Evolutionary conservation across 495 filamentous ascomycete species (phyloP).

Genomic region (Tuber brumale): DNA sequence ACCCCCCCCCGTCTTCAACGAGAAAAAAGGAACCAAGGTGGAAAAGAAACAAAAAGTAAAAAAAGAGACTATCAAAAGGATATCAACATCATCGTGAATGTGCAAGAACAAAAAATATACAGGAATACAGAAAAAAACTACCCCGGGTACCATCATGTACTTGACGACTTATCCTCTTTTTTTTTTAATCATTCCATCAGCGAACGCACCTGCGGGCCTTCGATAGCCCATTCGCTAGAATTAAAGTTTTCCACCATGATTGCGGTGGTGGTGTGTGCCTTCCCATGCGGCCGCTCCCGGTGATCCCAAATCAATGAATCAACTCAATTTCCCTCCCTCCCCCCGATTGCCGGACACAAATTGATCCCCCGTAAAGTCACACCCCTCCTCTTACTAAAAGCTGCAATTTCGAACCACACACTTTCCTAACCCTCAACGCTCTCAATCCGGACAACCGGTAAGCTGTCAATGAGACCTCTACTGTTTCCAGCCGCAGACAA

Average conservation of each 20-base stretch:
- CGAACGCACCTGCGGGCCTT: neutral
- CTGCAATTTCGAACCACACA: constrained; percentile 6
- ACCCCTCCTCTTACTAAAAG: neutral
- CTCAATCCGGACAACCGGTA: constrained; percentile 25
- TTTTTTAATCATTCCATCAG: constrained; percentile 9
- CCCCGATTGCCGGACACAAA: neutral
- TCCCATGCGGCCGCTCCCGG: constrained; percentile 1
- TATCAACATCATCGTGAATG: constrained; percentile 18
- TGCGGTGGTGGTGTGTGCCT: neutral
- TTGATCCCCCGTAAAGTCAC: neutral
- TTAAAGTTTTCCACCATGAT: neutral
- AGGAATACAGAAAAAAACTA: neutral
- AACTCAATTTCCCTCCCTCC: neutral
- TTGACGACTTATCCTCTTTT: neutral
- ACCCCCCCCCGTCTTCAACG: constrained; percentile 1
- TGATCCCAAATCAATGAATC: neutral
- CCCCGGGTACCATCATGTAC: neutral
- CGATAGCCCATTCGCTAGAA: neutral
- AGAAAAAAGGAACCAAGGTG: constrained; percentile 16
- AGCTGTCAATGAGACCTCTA: constrained; percentile 14
- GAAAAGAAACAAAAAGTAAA: constrained; percentile 8
- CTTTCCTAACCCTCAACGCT: constrained; percentile 17
- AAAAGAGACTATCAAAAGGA: constrained; percentile 9
- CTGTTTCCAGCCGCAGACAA: constrained; percentile 5
- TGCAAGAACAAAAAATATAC: neutral